Percentiles rank a stretch among this genome's conserved stretches.
phyloP scores from a whole-genome alignment of 2,329 filamentous ascomycete species.

The Lasiodiplodia sp. region DNA sequence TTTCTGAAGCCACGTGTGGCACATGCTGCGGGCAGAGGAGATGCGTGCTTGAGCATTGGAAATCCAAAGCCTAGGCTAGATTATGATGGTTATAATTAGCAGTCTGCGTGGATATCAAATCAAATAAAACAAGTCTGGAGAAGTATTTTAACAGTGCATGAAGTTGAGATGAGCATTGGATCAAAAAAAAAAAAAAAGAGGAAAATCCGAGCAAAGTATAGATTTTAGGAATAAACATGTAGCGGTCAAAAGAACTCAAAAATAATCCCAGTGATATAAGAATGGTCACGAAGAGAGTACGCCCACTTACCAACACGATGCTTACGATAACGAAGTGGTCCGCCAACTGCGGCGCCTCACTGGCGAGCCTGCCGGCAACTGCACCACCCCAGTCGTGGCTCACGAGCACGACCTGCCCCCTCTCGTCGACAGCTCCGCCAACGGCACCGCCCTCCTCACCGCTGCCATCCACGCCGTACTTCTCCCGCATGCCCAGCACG shows the following conservation, averaged over 20 bases:
- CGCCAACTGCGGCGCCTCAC: conserved; percentile 63
- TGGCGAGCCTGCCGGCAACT: conserved; percentile 62
- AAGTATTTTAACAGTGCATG: no score
- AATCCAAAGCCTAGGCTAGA: conserved; percentile 51
- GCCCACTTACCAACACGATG: conserved; percentile 58
- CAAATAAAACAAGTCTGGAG: background rate
- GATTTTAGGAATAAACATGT: no score
- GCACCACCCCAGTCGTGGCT: conserved; percentile 64
- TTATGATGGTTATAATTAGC: background rate
- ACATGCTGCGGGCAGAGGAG: conserved; percentile 57
- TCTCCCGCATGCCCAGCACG: conserved; percentile 58
- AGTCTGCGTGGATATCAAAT: background rate
- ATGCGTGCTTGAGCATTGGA: conserved; percentile 53
- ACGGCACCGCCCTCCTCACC: conserved; percentile 7
- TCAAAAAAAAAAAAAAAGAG: background rate
- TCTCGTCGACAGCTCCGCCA: conserved; percentile 25
- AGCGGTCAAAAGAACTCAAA: background rate
- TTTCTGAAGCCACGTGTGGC: conserved; percentile 55
- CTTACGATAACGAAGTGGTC: conserved; percentile 64
- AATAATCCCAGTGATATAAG: background rate
- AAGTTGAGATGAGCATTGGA: background rate
- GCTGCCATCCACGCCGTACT: conserved; percentile 30
- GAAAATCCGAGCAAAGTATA: no score
- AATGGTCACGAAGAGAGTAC: background rate
- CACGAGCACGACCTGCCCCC: conserved; percentile 53